A percentile compares a stretch with the other conserved stretches of the same genome.
phyloP scores from a whole-genome alignment of 176 grass and related monocot genomes.

The Poa pratensis region DNA sequence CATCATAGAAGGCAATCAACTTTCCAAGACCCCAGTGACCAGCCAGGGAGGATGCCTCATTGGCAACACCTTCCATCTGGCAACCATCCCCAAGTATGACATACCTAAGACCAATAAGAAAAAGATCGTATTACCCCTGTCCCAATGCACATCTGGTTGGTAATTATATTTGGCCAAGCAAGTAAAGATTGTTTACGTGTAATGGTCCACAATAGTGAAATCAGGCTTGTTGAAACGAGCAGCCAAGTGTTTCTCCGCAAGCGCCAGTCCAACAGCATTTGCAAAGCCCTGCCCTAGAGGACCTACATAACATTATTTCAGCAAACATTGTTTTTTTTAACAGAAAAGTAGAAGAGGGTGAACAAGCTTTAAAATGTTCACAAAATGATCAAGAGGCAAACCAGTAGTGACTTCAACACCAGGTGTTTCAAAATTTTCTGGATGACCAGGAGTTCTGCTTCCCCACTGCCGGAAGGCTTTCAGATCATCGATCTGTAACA shows the following conservation, averaged over 20 bases:
- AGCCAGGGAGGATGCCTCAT: constrained; percentile 80
- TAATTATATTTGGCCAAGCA: background rate
- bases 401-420: constrained; percentile 94
- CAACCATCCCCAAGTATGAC: constrained; percentile 85
- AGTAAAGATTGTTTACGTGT: constrained; percentile 62
- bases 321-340: background rate
- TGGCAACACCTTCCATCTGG: constrained; percentile 92
- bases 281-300: constrained; percentile 91
- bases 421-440: constrained; percentile 93
- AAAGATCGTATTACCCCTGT: background rate
- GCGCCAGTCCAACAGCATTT: constrained; percentile 83
- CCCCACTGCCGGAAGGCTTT: constrained; percentile 83
- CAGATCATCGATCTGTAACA: constrained; percentile 73
- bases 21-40: constrained; percentile 96
- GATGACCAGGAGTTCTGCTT: constrained; percentile 92
- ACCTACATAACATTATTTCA: constrained; percentile 51
- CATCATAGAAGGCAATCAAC: constrained; percentile 95
- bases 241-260: constrained; percentile 85
- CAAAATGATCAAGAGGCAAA: constrained; percentile 21
- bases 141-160: background rate
- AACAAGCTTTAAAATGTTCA: background rate
- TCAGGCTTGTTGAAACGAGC: constrained; percentile 90
- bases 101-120: constrained; percentile 59
- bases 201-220: constrained; percentile 74
- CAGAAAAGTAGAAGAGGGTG: background rate